phyloP scores from a whole-genome alignment of 768 basidiomycete genomes.

The Mycena olivaceomarginata region DNA sequence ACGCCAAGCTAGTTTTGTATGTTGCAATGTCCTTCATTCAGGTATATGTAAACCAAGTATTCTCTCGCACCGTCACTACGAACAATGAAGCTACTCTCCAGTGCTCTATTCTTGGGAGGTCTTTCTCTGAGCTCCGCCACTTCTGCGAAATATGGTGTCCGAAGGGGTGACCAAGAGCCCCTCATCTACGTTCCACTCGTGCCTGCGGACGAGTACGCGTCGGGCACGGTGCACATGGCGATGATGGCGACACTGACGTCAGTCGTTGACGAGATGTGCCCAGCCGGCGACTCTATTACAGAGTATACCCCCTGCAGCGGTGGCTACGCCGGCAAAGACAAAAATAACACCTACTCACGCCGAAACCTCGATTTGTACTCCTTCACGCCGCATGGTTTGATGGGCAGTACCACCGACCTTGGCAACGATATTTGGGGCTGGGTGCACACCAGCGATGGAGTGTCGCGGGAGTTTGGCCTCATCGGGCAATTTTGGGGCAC shows the following conservation, averaged over 20 bases:
- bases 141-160: no score
- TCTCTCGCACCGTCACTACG: no score
- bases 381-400: conserved; percentile 36
- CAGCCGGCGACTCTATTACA: no score
- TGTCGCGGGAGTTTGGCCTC: conserved; percentile 32
- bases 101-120: no score
- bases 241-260: conserved; percentile 32
- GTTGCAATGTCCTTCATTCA: no score
- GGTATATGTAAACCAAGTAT: no score
- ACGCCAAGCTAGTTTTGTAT: no score
- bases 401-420: conserved; percentile 23
- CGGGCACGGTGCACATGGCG: conserved; percentile 31
- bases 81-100: no score
- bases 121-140: no score
- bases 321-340: not conserved
- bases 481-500: conserved; percentile 35
- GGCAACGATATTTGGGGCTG: conserved; percentile 43
- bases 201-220: conserved; percentile 33
- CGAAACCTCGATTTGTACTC: conserved; percentile 38
- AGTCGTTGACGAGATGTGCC: conserved; percentile 27
- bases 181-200: conserved; percentile 37
- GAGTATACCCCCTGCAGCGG: no score
- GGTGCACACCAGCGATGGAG: conserved; percentile 14
- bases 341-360: conserved; percentile 38
- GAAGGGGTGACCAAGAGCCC: not conserved